These are phyloP conservation scores for Carex myosuroides DNA, from an alignment of 176 grass and related monocot species.

Conservation along the genomic window DNA sequence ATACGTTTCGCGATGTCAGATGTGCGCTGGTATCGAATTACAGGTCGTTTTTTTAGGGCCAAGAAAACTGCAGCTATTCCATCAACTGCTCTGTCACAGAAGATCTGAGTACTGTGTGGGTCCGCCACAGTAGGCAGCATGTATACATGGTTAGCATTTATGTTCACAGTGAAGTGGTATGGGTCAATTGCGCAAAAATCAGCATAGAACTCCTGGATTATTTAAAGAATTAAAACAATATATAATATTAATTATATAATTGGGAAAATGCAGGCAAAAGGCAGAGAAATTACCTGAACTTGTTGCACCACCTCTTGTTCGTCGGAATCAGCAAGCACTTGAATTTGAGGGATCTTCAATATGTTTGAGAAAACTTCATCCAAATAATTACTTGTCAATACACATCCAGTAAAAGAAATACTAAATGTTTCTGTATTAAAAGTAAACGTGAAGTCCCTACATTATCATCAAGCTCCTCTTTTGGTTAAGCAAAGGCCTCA, in stretches of 20 bases:
- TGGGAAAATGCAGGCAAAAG: neutral
- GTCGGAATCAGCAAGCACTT: slow-evolving; percentile 92
- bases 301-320: slow-evolving; percentile 97
- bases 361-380: slow-evolving; percentile 89
- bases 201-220: slow-evolving; percentile 82
- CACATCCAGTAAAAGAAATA: neutral
- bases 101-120: slow-evolving; percentile 67
- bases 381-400: slow-evolving; percentile 20
- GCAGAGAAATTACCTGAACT: slow-evolving; percentile 57
- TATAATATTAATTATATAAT: neutral
- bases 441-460: neutral
- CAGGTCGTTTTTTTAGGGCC: slow-evolving; percentile 78
- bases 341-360: slow-evolving; percentile 93
- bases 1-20: slow-evolving; percentile 88
- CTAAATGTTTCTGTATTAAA: neutral
- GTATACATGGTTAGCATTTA: slow-evolving; percentile 73
- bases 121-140: slow-evolving; percentile 76
- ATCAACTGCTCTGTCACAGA: slow-evolving; percentile 90
- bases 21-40: slow-evolving; percentile 83
- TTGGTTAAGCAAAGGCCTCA: neutral
- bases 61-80: slow-evolving; percentile 90
- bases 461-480: neutral
- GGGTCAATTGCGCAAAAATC: slow-evolving; percentile 88
- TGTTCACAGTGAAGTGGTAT: slow-evolving; percentile 91
- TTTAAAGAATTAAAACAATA: slow-evolving; percentile 12